These are phyloP conservation scores for Xylariales sp. DNA, from an alignment of 2,329 filamentous ascomycete species.

Conservation along the genomic window DNA sequence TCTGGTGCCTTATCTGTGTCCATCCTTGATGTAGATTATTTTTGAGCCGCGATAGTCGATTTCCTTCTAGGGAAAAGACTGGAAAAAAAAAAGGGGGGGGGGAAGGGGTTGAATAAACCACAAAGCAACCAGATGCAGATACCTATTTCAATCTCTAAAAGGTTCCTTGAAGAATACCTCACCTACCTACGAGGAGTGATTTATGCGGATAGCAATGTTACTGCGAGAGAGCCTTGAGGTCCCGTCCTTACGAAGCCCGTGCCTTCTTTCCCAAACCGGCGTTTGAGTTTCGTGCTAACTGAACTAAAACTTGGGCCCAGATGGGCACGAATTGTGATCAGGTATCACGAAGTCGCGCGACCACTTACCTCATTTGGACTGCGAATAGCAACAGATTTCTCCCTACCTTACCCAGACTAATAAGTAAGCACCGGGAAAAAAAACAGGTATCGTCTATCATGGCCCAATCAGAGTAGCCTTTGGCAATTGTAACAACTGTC, in stretches of 20 bases:
- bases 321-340: neutral
- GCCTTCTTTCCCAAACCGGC: conserved; percentile 21
- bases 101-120: no score
- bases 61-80: no score
- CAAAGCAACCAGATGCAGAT: no score
- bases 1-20: neutral
- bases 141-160: neutral
- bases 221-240: neutral
- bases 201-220: neutral
- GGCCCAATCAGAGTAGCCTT: neutral
- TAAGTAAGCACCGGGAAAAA: conserved; percentile 1
- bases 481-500: no score
- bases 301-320: conserved; percentile 4
- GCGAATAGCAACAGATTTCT: conserved; percentile 5
- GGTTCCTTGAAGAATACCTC: neutral
- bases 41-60: conserved; percentile 14
- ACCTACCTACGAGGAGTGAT: neutral
- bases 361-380: conserved; percentile 36
- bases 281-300: conserved; percentile 5
- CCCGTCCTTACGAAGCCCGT: neutral
- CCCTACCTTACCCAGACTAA: neutral
- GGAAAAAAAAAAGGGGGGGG: no score
- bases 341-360: conserved; percentile 34
- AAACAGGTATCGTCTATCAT: neutral
- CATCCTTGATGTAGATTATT: neutral